A percentile compares a stretch with the other conserved stretches of the same genome.
Conservation (phyloP, 129 eudicot genomes). For the Flaveria ramosissima region DNA sequence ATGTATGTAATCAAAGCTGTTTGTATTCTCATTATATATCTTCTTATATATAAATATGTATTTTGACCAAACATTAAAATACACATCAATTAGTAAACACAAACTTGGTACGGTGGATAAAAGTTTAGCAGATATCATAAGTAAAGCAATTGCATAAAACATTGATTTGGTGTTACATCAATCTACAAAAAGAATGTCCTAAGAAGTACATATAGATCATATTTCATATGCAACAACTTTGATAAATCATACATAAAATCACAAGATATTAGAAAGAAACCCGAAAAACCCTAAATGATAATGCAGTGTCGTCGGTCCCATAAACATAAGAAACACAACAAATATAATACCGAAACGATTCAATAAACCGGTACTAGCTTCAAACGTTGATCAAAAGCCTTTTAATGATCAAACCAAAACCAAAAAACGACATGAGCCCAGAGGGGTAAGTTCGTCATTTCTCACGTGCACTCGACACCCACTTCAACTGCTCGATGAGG, state of each 20-base stretch:
- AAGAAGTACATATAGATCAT: too few species aligned
- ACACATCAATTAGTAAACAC: too few species aligned
- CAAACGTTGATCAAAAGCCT: constrained; percentile 19
- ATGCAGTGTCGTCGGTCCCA: neutral
- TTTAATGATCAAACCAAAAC: constrained; percentile 14
- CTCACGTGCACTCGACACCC: constrained; percentile 67
- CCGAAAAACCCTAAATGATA: constrained; percentile 16
- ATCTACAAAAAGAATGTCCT: too few species aligned
- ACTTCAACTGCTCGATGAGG: constrained; percentile 83
- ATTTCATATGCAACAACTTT: too few species aligned
- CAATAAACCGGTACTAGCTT: constrained; percentile 23
- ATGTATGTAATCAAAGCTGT: neutral
- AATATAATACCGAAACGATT: neutral
- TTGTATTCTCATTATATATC: neutral
- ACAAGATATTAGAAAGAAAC: neutral
- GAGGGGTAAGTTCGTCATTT: neutral
- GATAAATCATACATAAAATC: constrained; percentile 19
- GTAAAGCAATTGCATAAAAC: too few species aligned
- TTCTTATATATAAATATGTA: neutral
- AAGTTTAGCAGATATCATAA: too few species aligned
- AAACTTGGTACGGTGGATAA: too few species aligned
- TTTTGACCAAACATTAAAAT: neutral
- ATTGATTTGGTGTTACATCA: too few species aligned
- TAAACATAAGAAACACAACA: neutral
- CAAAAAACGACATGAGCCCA: constrained; percentile 13